These are phyloP conservation scores for Lachancea quebecensis DNA, from an alignment of 805 yeast genomes.

Conservation along the genomic window DNA sequence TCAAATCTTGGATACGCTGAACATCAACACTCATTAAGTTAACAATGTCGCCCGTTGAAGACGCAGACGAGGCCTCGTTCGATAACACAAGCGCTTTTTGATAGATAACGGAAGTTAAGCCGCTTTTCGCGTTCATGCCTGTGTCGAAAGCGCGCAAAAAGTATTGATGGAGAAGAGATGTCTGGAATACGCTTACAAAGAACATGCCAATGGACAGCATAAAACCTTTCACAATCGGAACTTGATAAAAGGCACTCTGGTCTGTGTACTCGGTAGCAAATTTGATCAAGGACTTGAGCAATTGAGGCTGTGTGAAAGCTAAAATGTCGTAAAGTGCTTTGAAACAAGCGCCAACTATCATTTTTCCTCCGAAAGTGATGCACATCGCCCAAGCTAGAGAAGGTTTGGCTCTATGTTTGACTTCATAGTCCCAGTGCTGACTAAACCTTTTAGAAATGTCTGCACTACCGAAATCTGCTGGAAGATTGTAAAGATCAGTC, in stretches of 20 bases:
- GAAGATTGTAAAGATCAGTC: conserved; percentile 74
- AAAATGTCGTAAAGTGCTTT: conserved; percentile 70
- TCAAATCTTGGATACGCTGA: conserved; percentile 77
- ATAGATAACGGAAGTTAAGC: conserved; percentile 61
- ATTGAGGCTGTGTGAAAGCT: conserved; percentile 83
- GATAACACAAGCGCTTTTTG: conserved; percentile 62
- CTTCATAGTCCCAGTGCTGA: conserved; percentile 54
- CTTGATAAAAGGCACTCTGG: conserved; percentile 31
- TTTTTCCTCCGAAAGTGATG: conserved; percentile 70
- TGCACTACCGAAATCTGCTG: conserved; percentile 54
- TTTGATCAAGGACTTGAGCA: conserved; percentile 57
- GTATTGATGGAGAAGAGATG: conserved; percentile 71
- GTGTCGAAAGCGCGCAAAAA: conserved; percentile 66
- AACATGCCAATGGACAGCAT: conserved; percentile 75
- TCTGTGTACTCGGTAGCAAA: conserved; percentile 46
- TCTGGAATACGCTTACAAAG: conserved; percentile 65
- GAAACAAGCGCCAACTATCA: conserved; percentile 62
- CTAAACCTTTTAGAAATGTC: conserved; percentile 45
- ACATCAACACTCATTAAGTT: conserved; percentile 92
- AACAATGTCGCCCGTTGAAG: conserved; percentile 88
- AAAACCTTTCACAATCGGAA: conserved; percentile 67
- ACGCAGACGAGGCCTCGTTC: conserved; percentile 60
- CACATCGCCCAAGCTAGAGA: conserved; percentile 56
- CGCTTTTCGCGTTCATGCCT: conserved; percentile 69
- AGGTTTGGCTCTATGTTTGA: conserved; percentile 35